Evolutionary conservation across 768 basidiomycete genomes (phyloP).

Genomic region (Auriscalpium microsporum): DNA sequence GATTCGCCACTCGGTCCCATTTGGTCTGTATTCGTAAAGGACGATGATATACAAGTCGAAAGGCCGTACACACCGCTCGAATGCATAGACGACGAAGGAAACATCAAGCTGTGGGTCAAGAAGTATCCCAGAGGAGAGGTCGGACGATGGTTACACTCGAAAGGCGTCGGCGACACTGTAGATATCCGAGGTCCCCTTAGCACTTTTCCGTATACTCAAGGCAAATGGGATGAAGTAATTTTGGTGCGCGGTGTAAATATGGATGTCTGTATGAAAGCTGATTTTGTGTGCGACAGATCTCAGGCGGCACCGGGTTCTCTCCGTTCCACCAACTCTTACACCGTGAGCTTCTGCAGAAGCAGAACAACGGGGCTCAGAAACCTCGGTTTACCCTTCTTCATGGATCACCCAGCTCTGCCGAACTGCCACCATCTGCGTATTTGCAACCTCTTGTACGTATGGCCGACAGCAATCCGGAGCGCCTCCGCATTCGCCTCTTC

Average conservation of each 20-base stretch:
- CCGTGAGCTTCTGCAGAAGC: slow-evolving; percentile 32
- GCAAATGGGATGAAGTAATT: slow-evolving; percentile 69
- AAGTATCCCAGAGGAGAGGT: slow-evolving; percentile 74
- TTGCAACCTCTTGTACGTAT: slow-evolving; percentile 43
- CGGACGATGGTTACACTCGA: slow-evolving; percentile 73
- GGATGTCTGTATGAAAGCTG: not conserved
- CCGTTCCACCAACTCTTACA: slow-evolving; percentile 78
- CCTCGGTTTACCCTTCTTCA: slow-evolving; percentile 71
- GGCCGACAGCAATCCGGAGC: slow-evolving; percentile 44
- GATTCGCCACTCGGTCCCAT: slow-evolving; percentile 30
- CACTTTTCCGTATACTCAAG: slow-evolving; percentile 53
- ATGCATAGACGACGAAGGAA: slow-evolving; percentile 57
- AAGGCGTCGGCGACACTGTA: slow-evolving; percentile 53
- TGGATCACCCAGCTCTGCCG: slow-evolving; percentile 48
- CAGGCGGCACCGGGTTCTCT: slow-evolving; percentile 82
- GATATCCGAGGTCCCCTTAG: slow-evolving; percentile 71
- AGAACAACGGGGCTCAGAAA: slow-evolving; percentile 6
- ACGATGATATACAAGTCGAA: slow-evolving; percentile 84
- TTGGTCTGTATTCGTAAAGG: slow-evolving; percentile 77
- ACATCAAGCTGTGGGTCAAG: slow-evolving; percentile 76
- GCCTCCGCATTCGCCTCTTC: slow-evolving; percentile 51
- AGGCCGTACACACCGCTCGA: slow-evolving; percentile 76
- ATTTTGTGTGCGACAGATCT: slow-evolving; percentile 44
- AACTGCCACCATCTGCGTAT: slow-evolving; percentile 62
- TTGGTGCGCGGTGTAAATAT: slow-evolving; percentile 39